Base-by-base conservation (phyloP, 345 rosid genomes). In the Hibiscus tridactylites region DNA sequence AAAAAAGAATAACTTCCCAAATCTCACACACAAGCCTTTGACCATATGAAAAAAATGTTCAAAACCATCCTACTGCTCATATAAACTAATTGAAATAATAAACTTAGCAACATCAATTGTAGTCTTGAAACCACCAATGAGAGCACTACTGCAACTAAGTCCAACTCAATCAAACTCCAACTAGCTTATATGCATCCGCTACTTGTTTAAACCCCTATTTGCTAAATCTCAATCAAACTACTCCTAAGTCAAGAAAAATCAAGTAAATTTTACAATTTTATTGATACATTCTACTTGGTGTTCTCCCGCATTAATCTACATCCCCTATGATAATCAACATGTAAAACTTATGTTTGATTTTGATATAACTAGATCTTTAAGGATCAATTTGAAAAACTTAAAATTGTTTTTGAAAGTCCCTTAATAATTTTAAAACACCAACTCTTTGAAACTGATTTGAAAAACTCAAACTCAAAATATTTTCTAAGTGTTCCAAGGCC, bases 271-370 rank as follows among this genome's bases (percentile, higher is more conserved):
- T 19, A 19, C 7, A 17, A 4, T 52, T 52, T 19, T 69, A 37
- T 33, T 17, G 6, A 7, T 67, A 67, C 50, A 19, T 16, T 67
- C 33, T n/a, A 12, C 12, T 42, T 69, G 65, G 62, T 57, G 42
- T 50, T 64, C 28, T 39, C 21, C 59, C 16, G 60, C 37, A 65
- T 59, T 2, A 65, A 61, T 70, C 13, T 50, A 57, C 13, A 26
- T 77, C 73, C 58, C 59, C 70, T 66, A 9, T 31, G 11, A 70
- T 71, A 37, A 62, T 28, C 71, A 61, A n/a, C n/a, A n/a, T n/a
- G n/a, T n/a, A n/a, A n/a, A n/a, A n/a, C n/a, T n/a, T n/a, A n/a
- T n/a, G n/a, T n/a, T n/a, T n/a, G n/a, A n/a, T n/a, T n/a, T n/a
- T n/a, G n/a, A n/a, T n/a, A n/a, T n/a, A n/a, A n/a, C n/a, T n/a